Evolutionary conservation across 2,329 filamentous ascomycete genomes (phyloP).

Genomic region (Ilyonectria sp.): DNA sequence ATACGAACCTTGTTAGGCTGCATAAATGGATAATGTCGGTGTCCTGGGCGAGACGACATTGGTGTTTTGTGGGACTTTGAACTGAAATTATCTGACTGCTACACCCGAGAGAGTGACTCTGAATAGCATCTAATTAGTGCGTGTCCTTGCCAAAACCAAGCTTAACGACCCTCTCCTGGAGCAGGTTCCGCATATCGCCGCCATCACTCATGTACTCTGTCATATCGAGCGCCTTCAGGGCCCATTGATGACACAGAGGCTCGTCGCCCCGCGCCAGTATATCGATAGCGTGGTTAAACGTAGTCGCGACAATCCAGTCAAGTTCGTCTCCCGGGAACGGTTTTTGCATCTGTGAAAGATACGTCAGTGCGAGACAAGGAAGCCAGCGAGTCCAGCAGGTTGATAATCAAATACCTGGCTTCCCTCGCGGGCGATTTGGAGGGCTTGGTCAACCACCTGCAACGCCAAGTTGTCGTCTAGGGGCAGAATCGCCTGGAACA

Average conservation of each 20-base stretch:
- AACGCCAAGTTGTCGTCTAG: constrained; percentile 70
- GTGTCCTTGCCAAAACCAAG: constrained; percentile 49
- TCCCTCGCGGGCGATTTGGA: constrained; percentile 66
- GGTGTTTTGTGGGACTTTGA: background rate
- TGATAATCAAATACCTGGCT: constrained; percentile 55
- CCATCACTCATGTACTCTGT: constrained; percentile 72
- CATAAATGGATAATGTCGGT: constrained; percentile 1
- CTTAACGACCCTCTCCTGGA: constrained; percentile 62
- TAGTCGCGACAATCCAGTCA: constrained; percentile 80
- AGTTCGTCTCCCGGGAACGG: constrained; percentile 77
- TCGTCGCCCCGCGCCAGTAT: constrained; percentile 71
- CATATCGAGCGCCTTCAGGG: constrained; percentile 72
- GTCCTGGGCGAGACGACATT: background rate
- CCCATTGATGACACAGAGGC: constrained; percentile 72
- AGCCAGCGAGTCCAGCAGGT: background rate
- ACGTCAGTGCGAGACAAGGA: constrained; percentile 6
- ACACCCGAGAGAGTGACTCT: background rate
- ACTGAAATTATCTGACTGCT: background rate
- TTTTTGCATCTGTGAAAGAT: constrained; percentile 50
- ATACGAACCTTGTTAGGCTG: constrained; percentile 1
- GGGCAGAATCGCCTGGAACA: constrained; percentile 78
- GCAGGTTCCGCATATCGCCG: constrained; percentile 59
- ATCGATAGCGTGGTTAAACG: constrained; percentile 81
- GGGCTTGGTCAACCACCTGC: constrained; percentile 75
- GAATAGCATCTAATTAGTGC: background rate